Percentiles rank a stretch among this genome's conserved stretches.
phyloP scores from a whole-genome alignment of 495 filamentous ascomycete species.

The Lasiosphaeria ovina region DNA sequence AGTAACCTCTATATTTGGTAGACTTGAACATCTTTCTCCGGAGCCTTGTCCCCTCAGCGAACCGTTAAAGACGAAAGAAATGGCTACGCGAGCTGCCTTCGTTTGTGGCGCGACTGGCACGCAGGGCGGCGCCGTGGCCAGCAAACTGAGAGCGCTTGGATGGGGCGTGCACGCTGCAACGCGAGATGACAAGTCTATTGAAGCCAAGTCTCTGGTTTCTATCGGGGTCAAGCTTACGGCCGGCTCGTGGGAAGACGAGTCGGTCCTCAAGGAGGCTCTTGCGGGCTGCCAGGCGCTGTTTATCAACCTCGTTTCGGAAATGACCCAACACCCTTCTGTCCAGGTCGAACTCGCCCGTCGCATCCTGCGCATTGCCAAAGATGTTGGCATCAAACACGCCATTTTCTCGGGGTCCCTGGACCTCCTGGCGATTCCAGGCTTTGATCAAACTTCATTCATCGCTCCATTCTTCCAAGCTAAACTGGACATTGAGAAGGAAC shows the following conservation, averaged over 20 bases:
- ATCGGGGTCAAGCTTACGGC: constrained; percentile 40
- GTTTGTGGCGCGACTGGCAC: constrained; percentile 50
- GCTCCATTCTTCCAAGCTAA: constrained; percentile 33
- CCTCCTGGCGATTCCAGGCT: background rate
- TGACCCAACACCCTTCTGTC: constrained; percentile 14
- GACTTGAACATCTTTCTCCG: too few relatives aligned
- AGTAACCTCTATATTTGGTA: too few relatives aligned
- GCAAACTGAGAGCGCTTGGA: constrained; percentile 36
- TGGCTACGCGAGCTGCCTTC: constrained; percentile 32
- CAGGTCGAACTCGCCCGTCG: constrained; percentile 40
- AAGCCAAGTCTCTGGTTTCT: constrained; percentile 34
- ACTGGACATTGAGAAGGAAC: constrained; percentile 33
- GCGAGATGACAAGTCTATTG: constrained; percentile 34
- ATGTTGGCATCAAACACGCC: constrained; percentile 34
- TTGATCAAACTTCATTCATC: constrained; percentile 22
- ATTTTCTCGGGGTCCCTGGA: constrained; percentile 41
- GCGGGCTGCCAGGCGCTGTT: constrained; percentile 46
- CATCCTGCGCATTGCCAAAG: constrained; percentile 43
- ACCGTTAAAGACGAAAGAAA: background rate
- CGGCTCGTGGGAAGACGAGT: constrained; percentile 43
- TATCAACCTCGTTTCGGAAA: constrained; percentile 44
- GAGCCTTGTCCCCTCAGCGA: background rate
- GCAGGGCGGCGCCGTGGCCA: constrained; percentile 45
- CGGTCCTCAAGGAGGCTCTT: constrained; percentile 35
- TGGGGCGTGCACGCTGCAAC: constrained; percentile 43